Evolutionary conservation across 768 basidiomycete species (phyloP).

Genomic region (Leccinellum rugosiceps): DNA sequence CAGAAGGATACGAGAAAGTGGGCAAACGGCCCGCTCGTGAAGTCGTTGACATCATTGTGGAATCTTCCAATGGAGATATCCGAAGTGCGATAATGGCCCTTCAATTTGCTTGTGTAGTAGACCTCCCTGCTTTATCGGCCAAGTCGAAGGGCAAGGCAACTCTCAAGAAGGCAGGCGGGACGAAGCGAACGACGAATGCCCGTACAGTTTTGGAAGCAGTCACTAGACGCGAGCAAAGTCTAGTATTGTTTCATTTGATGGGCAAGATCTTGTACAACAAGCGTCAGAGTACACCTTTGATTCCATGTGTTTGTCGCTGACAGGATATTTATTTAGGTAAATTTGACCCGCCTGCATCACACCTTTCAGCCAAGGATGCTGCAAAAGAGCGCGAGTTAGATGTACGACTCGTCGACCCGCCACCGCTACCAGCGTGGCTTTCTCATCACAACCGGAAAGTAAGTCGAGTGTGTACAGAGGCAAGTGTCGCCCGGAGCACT

Average conservation of each 20-base stretch:
- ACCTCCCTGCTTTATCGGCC: constrained; percentile 19
- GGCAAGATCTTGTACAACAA: constrained; percentile 97
- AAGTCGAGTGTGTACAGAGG: constrained; percentile 78
- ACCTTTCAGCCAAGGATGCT: constrained; percentile 58
- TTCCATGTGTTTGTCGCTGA: neutral
- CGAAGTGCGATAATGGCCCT: constrained; percentile 91
- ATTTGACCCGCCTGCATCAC: constrained; percentile 59
- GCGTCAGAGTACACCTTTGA: constrained; percentile 41
- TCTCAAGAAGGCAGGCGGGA: constrained; percentile 27
- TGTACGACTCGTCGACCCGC: constrained; percentile 49
- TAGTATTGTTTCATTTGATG: constrained; percentile 87
- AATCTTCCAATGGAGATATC: constrained; percentile 86
- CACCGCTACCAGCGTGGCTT: constrained; percentile 57
- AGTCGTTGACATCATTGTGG: constrained; percentile 70
- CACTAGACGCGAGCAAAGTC: constrained; percentile 78
- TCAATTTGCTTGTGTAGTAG: constrained; percentile 72
- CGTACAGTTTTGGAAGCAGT: constrained; percentile 63
- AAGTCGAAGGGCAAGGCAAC: constrained; percentile 28
- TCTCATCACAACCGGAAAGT: constrained; percentile 56
- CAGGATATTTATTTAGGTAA: constrained; percentile 51
- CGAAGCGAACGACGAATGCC: constrained; percentile 16
- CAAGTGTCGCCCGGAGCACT: constrained; percentile 28
- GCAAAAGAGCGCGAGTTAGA: constrained; percentile 60
- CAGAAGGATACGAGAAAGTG: constrained; percentile 3
- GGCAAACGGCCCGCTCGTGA: constrained; percentile 54